Percentiles rank a stretch among this genome's conserved stretches.
Evolutionary conservation across 148 eudicot genomes (phyloP).

Genomic region (Silene uniflora): DNA sequence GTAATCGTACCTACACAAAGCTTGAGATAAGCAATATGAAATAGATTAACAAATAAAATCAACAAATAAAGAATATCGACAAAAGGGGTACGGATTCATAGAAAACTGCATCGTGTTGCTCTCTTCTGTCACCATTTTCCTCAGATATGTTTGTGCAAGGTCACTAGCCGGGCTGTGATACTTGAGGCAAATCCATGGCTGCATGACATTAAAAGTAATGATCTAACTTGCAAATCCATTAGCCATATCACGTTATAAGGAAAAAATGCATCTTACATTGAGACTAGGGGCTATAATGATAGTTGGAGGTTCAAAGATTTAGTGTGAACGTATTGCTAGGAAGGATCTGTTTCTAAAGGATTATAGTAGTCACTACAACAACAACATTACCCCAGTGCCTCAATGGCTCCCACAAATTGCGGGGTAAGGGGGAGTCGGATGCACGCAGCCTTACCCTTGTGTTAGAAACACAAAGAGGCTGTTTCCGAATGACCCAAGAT

Average conservation of each 20-base stretch:
- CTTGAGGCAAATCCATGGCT: slow-evolving; percentile 69
- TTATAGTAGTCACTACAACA: background rate
- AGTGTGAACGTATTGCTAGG: background rate
- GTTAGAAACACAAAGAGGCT: too few relatives aligned
- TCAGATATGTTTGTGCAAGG: slow-evolving; percentile 42
- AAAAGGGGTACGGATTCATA: slow-evolving; percentile 62
- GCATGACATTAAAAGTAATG: slow-evolving; percentile 16
- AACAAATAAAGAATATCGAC: slow-evolving; percentile 8
- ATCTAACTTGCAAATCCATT: background rate
- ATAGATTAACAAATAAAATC: background rate
- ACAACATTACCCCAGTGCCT: too few relatives aligned
- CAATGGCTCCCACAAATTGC: too few relatives aligned
- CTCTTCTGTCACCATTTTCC: slow-evolving; percentile 51
- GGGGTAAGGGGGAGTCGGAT: too few relatives aligned
- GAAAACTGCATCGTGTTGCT: slow-evolving; percentile 48
- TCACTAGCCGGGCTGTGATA: slow-evolving; percentile 55
- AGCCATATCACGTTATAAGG: background rate
- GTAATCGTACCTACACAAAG: slow-evolving; percentile 49
- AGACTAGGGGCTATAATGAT: background rate
- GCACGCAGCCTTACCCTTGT: too few relatives aligned
- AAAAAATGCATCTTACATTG: slow-evolving; percentile 1
- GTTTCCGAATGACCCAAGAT: too few relatives aligned
- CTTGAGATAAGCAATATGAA: slow-evolving; percentile 4
- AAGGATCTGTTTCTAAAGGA: background rate
- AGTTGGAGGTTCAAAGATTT: background rate